Base-by-base conservation (phyloP, 306 rosid species). In the Citrullus mucosospermus region DNA sequence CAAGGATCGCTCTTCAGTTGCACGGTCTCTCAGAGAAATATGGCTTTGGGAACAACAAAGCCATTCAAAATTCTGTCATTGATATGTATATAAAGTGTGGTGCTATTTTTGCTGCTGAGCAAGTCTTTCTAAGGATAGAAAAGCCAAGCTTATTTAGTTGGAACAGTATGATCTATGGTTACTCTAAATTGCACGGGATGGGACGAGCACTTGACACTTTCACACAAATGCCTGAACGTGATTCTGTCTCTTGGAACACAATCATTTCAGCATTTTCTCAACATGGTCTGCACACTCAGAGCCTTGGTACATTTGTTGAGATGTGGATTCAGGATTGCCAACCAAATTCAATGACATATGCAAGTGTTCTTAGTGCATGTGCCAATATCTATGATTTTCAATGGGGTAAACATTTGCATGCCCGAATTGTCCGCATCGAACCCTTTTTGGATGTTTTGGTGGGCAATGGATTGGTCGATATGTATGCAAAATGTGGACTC, bases 361-460 rank as follows among this genome's bases (percentile, higher is more conserved):
- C 88, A 39, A 88, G 86, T 15, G 91, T 83, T 10, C 90, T 88
- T 18, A 85, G 91, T 28, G 91, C 91, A 36, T 86, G 91, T 80
- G 78, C 90, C 34, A 79, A 87, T 56, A 70, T 85, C 22, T 44
- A 73, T 77, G 82, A 86, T 83, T 74, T 88, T 55, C 79, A 83
- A 81, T 88, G 91, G 93, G 93, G 90, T 73, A 61, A 78, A n/a
- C 93, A 90, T 82, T 83, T 90, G 90, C 93, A 88, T 78, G 83
- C 90, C 28, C 82, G 90, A 77, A 85, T 90, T 74, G 69, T 88
- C 58, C 91, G 88, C 71, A 60, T 28, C 70, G 91, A 90, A 71
- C 80, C 63, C 41, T 44, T 55, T 78, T 14, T 88, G n/a, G 89
- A 90, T 80, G 83, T 81, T 28, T 75, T 78, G 81, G 66, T 82